Conservation (phyloP, 2,329 filamentous ascomycete species). For the Paecilomyces fulvus region DNA sequence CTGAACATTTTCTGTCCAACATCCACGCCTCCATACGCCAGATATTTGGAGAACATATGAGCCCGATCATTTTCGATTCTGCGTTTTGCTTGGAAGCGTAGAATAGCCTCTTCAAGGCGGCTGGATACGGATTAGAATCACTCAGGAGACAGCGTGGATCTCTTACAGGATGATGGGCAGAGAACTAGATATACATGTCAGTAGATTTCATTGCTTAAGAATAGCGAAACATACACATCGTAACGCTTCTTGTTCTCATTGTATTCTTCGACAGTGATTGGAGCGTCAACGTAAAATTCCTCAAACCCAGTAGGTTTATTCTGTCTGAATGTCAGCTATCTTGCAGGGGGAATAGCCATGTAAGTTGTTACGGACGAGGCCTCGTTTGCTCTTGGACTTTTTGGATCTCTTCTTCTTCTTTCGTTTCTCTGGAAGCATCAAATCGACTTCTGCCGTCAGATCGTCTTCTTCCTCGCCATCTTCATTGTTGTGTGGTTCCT, state of each 20-base stretch:
- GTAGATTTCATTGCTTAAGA: constrained; percentile 3
- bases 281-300: constrained; percentile 72
- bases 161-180: constrained; percentile 52
- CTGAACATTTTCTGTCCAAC: constrained; percentile 53
- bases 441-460: constrained; percentile 4
- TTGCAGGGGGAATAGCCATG: not conserved
- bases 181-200: constrained; percentile 28
- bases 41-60: constrained; percentile 67
- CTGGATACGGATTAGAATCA: constrained; percentile 32
- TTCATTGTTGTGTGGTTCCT: not conserved
- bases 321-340: constrained; percentile 14
- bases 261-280: constrained; percentile 62
- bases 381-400: constrained; percentile 33
- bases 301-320: constrained; percentile 59
- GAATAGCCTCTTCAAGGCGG: constrained; percentile 77
- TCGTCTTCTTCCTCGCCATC: constrained; percentile 3
- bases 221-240: constrained; percentile 41
- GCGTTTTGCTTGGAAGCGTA: constrained; percentile 68
- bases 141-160: not conserved
- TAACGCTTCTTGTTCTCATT: constrained; percentile 63
- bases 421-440: constrained; percentile 14
- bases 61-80: constrained; percentile 58
- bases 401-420: constrained; percentile 27
- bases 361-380: constrained; percentile 15
- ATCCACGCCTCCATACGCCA: constrained; percentile 75